Percentiles rank a stretch among this genome's conserved stretches.
These are phyloP conservation scores for Lepidopterella palustris DNA, from an alignment of 495 filamentous ascomycete species.

Conservation along the genomic window DNA sequence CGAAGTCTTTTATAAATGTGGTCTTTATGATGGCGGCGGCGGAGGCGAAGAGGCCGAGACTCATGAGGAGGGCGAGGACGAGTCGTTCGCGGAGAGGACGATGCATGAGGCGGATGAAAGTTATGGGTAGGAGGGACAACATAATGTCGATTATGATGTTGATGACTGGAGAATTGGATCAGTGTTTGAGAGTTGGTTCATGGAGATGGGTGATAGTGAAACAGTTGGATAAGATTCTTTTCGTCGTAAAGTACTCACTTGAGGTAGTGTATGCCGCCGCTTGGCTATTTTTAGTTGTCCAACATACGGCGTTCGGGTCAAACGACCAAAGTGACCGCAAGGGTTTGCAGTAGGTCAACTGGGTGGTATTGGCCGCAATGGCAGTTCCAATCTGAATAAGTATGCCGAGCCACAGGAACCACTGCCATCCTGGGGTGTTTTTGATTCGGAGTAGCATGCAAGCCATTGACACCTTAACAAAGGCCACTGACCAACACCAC, in stretches of 20 bases:
- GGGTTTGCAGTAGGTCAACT: constrained; percentile 28
- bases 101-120: constrained; percentile 29
- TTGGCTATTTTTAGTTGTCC: too few species aligned
- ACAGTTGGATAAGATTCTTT: too few species aligned
- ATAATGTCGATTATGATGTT: constrained; percentile 30
- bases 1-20: constrained; percentile 21
- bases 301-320: too few species aligned
- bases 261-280: too few species aligned
- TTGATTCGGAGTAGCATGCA: constrained; percentile 29
- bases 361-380: background rate
- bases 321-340: constrained; percentile 30
- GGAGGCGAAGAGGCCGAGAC: constrained; percentile 29
- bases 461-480: constrained; percentile 31
- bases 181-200: background rate
- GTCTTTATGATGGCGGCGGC: constrained; percentile 27
- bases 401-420: constrained; percentile 17
- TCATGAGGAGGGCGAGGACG: constrained; percentile 29
- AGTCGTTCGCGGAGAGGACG: constrained; percentile 29
- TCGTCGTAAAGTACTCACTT: too few species aligned
- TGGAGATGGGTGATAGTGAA: too few species aligned
- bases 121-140: constrained; percentile 31
- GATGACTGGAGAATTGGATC: constrained; percentile 5
- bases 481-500: constrained; percentile 24
- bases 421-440: constrained; percentile 13
- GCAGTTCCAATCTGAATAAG: constrained; percentile 8